Evolutionary conservation across 306 rosid species (phyloP).

Genomic region (Rosa lucieae): DNA sequence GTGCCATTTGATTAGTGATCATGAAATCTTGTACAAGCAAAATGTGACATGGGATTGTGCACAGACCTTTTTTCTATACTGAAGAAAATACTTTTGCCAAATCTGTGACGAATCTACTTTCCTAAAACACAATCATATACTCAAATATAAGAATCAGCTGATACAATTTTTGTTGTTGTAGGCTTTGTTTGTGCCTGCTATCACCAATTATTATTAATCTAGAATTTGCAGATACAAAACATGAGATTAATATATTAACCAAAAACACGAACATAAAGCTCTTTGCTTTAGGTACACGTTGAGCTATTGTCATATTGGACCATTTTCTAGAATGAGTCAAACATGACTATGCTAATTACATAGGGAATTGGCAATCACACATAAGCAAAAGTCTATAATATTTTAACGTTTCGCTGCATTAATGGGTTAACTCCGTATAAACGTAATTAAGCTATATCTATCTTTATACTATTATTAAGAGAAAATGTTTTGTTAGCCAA

Average conservation of each 20-base stretch:
- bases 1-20: constrained; percentile 15
- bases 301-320: not conserved
- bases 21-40: constrained; percentile 12
- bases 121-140: not conserved
- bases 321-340: not conserved
- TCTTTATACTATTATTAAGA: no score
- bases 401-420: no score
- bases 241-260: not conserved
- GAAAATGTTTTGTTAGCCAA: no score
- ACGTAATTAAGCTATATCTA: no score
- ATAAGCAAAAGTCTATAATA: no score
- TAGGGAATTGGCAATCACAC: no score
- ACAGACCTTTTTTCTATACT: not conserved
- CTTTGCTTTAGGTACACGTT: not conserved
- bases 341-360: not conserved
- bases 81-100: not conserved
- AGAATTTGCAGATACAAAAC: not conserved
- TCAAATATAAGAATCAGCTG: not conserved
- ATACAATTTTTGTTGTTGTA: not conserved
- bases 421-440: no score
- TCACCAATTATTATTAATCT: not conserved
- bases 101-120: constrained; percentile 10
- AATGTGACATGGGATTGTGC: not conserved
- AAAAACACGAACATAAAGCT: not conserved
- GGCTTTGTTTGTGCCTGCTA: not conserved